phyloP scores from a whole-genome alignment of 495 filamentous ascomycete genomes.

The Penicillium nucicola region DNA sequence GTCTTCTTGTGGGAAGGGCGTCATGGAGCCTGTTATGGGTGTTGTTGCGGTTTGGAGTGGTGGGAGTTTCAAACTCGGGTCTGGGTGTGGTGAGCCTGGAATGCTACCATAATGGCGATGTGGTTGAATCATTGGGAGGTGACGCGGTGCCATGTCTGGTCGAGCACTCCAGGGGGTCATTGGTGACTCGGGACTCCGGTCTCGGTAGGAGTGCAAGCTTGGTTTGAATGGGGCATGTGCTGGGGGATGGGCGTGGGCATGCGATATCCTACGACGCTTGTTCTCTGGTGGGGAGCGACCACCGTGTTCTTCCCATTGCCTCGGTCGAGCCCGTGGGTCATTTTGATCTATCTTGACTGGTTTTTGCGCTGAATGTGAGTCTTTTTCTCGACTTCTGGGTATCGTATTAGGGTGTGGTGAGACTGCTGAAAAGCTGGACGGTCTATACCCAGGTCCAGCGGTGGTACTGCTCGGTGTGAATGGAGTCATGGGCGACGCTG shows the following conservation, averaged over 20 bases:
- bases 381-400: slow-evolving; percentile 22
- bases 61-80: slow-evolving; percentile 52
- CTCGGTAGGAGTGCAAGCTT: slow-evolving; percentile 21
- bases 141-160: slow-evolving; percentile 26
- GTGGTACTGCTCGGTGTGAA: slow-evolving; percentile 23
- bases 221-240: slow-evolving; percentile 18
- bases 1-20: slow-evolving; percentile 27
- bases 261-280: slow-evolving; percentile 55
- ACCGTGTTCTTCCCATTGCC: slow-evolving; percentile 27
- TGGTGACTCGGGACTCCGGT: slow-evolving; percentile 33
- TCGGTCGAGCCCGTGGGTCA: slow-evolving; percentile 21
- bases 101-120: slow-evolving; percentile 24
- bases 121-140: slow-evolving; percentile 39
- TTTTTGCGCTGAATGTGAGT: slow-evolving; percentile 17
- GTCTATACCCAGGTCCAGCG: slow-evolving; percentile 4
- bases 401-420: slow-evolving; percentile 17
- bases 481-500: slow-evolving; percentile 38
- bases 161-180: slow-evolving; percentile 31
- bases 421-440: slow-evolving; percentile 11
- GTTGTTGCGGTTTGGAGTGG: slow-evolving; percentile 37
- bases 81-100: slow-evolving; percentile 25
- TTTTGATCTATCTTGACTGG: slow-evolving; percentile 21
- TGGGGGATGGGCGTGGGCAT: neutral
- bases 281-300: slow-evolving; percentile 45
- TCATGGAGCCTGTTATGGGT: slow-evolving; percentile 26